These are phyloP conservation scores for Leptographium radiaticola DNA, from an alignment of 2,329 filamentous ascomycete species.

Conservation along the genomic window DNA sequence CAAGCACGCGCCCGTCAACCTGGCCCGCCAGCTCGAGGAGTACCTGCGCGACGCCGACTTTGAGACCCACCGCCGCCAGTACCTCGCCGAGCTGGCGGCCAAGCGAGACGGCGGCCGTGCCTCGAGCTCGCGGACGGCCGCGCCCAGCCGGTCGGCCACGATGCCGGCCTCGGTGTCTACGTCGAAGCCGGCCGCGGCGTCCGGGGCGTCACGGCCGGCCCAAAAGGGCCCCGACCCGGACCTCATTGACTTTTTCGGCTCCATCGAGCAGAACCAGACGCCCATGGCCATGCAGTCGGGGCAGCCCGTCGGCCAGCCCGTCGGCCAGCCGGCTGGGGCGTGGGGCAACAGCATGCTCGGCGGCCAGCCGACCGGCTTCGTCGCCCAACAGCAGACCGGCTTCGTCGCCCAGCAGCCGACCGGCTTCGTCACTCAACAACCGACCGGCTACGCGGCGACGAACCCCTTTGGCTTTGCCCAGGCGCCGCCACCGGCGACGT, in stretches of 20 bases:
- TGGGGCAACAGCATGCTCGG: slow-evolving; percentile 17
- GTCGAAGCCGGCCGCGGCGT: slow-evolving; percentile 30
- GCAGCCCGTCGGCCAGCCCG: slow-evolving; percentile 7
- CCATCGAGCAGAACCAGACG: slow-evolving; percentile 81
- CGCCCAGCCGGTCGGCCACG: slow-evolving; percentile 26
- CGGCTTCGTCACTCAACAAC: slow-evolving; percentile 22
- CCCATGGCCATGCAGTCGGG: slow-evolving; percentile 41
- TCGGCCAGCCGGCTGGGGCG: slow-evolving; percentile 25
- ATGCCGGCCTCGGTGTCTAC: slow-evolving; percentile 13
- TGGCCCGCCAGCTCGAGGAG: slow-evolving; percentile 82
- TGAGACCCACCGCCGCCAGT: slow-evolving; percentile 83
- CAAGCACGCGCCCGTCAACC: slow-evolving; percentile 88
- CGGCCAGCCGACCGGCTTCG: slow-evolving; percentile 21
- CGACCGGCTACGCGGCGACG: slow-evolving; percentile 25
- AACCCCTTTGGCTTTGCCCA: slow-evolving; percentile 24
- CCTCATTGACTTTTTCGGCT: slow-evolving; percentile 89
- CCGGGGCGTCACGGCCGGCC: slow-evolving; percentile 10
- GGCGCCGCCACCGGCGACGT: slow-evolving; percentile 13
- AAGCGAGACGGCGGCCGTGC: slow-evolving; percentile 35
- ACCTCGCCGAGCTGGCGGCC: slow-evolving; percentile 74
- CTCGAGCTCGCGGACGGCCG: background rate
- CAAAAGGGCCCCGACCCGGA: slow-evolving; percentile 57
- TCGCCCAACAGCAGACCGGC: slow-evolving; percentile 15
- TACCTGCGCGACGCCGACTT: slow-evolving; percentile 93
- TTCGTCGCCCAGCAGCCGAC: slow-evolving; percentile 22